phyloP scores from a whole-genome alignment of 2,329 filamentous ascomycete species.

The Colletotrichum paranaense region DNA sequence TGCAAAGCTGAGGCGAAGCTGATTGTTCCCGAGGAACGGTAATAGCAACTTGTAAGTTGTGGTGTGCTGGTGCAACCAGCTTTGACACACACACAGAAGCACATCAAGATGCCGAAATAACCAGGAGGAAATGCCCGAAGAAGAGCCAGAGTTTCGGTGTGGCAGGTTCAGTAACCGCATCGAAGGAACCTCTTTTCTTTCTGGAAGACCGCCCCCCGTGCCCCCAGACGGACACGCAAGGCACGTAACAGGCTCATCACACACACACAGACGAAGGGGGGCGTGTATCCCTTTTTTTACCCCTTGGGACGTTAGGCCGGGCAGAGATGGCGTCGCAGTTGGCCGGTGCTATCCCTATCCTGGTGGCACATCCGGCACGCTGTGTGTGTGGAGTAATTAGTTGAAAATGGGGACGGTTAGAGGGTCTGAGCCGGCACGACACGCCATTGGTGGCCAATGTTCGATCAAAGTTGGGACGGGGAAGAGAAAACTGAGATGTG shows the following conservation, averaged over 20 bases:
- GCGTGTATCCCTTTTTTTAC: neutral
- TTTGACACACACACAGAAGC: neutral
- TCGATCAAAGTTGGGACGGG: constrained; percentile 11
- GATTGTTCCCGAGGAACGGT: neutral
- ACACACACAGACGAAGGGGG: neutral
- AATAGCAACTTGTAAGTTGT: neutral
- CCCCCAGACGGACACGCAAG: neutral
- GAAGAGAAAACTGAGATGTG: neutral
- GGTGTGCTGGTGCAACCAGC: neutral
- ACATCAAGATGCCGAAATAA: constrained; percentile 5
- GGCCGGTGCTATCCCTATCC: constrained; percentile 34
- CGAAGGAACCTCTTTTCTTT: constrained; percentile 8
- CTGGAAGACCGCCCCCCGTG: constrained; percentile 16
- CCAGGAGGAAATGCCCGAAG: constrained; percentile 20
- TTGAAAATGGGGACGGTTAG: neutral
- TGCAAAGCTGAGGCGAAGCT: constrained; percentile 25
- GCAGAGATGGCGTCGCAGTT: constrained; percentile 17
- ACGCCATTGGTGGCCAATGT: constrained; percentile 15
- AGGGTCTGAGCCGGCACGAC: constrained; percentile 4
- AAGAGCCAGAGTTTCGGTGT: constrained; percentile 21
- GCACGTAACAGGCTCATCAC: neutral
- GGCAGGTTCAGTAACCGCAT: constrained; percentile 20
- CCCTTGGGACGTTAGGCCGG: constrained; percentile 25
- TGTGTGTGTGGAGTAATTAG: constrained; percentile 3
- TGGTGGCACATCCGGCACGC: constrained; percentile 33